A percentile compares a stretch with the other conserved stretches of the same genome.
Evolutionary conservation across 2,329 filamentous ascomycete genomes (phyloP).

Genomic region (Cryphonectria japonica): DNA sequence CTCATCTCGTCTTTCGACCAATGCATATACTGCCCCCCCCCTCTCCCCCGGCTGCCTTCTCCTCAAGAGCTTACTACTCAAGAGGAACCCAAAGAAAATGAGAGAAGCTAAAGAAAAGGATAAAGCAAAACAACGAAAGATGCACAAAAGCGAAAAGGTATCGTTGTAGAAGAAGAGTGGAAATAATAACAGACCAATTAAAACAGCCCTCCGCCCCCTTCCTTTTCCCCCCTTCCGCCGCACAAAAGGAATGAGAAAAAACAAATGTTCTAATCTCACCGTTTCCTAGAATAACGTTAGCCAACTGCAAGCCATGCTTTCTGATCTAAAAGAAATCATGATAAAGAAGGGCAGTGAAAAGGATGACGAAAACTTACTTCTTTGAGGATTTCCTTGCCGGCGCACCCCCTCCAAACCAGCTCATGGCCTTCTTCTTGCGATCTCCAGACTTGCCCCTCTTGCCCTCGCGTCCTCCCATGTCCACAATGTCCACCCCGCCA

Average conservation of each 20-base stretch:
- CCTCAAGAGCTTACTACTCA: not conserved
- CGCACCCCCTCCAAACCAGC: slow-evolving; percentile 31
- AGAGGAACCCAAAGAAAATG: not conserved
- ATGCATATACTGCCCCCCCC: not conserved
- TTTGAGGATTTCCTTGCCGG: slow-evolving; percentile 36
- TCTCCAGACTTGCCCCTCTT: slow-evolving; percentile 35
- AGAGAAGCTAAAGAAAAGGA: not conserved
- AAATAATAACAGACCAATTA: not conserved
- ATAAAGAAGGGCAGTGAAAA: not conserved
- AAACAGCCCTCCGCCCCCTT: not conserved
- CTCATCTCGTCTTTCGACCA: not conserved
- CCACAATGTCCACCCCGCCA: slow-evolving; percentile 33
- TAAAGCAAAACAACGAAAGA: not conserved
- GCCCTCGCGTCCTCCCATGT: slow-evolving; percentile 36
- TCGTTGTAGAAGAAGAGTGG: slow-evolving; percentile 9
- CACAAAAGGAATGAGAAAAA: not conserved
- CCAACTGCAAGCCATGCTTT: not conserved
- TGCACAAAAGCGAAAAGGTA: slow-evolving; percentile 16
- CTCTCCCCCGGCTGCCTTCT: not conserved
- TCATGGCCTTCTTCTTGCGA: slow-evolving; percentile 15
- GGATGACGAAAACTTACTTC: slow-evolving; percentile 35
- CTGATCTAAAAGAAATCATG: too few relatives aligned
- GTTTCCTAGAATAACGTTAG: not conserved
- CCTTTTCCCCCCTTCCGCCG: too few relatives aligned
- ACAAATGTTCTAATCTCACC: not conserved